Base-by-base conservation (phyloP, 106 monocot genomes). In the Allium fistulosum region DNA sequence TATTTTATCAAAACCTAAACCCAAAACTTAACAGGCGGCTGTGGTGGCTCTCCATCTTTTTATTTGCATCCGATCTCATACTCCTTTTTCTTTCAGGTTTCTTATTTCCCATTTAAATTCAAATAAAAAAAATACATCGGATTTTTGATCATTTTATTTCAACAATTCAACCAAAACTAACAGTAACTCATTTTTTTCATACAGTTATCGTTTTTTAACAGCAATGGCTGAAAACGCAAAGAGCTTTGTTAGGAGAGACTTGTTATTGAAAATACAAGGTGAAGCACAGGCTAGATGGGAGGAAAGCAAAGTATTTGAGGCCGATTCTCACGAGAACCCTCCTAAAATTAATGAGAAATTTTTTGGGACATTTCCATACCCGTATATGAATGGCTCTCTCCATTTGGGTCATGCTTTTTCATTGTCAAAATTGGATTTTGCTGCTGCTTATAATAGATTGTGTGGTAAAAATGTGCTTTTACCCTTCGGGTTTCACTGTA, bases 281-380 rank as follows among this genome's bases (percentile, higher is more conserved):
- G 72, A 80, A 18, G 79, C 78, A 59, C 91, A 94, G 62, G 69
- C 78, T 70, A 48, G 62, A 6, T 94, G 94, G 94, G 94, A 91
- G 47, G 85, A 83, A 7, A 52, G 66, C 17, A 74, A 85, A 16
- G 72, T 94, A 13, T 94, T 94, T 61, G 78, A 80, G 48, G 75
- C 81, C 1, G 83, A 81, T 7, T 72, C 94, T 9, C 49, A 66
- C 18, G 66, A 57, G 64, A 46, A 14, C 0, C 79, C 81, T 49
- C 87, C 88, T 0, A 55, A 77, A 46, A 61, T 57, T 2, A 88
- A 72, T 0, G 94, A 94, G 58, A 94, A 91, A 60, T 94, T 94
- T 83, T 94, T 91, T 69, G 94, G 94, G 8, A 94, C 87, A 77
- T 94, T 94, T 57, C 91, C 94, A 1, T 94, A 94, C 70, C 94